Conservation (phyloP, 2,329 filamentous ascomycete species). For the Aspergillus sojae region DNA sequence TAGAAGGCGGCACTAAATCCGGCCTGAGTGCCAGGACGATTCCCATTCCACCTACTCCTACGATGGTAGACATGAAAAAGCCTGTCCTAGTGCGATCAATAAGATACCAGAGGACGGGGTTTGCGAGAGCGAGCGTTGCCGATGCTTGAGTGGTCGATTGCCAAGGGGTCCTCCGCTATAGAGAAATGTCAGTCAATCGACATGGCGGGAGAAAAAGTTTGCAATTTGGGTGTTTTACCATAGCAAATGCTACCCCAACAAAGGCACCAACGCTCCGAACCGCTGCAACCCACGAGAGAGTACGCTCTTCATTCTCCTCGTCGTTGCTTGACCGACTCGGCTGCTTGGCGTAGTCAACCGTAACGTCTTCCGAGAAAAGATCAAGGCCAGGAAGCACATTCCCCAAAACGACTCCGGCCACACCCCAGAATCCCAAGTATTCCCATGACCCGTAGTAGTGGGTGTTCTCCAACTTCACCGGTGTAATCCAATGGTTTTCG, state of each 20-base stretch:
- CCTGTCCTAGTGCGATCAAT: slow-evolving; percentile 88
- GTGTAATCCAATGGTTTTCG: slow-evolving; percentile 64
- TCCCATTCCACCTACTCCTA: slow-evolving; percentile 74
- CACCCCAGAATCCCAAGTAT: slow-evolving; percentile 81
- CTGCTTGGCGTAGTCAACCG: slow-evolving; percentile 38
- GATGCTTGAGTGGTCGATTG: slow-evolving; percentile 92
- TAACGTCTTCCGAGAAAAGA: slow-evolving; percentile 65
- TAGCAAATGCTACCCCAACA: slow-evolving; percentile 74
- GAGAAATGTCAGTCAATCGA: slow-evolving; percentile 20
- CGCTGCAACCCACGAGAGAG: slow-evolving; percentile 68
- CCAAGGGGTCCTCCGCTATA: slow-evolving; percentile 85
- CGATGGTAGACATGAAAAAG: slow-evolving; percentile 73
- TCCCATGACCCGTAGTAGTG: slow-evolving; percentile 58
- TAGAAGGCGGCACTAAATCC: slow-evolving; percentile 72
- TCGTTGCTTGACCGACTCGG: slow-evolving; percentile 32
- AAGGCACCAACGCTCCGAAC: slow-evolving; percentile 72
- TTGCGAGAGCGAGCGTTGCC: slow-evolving; percentile 82
- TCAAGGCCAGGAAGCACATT: slow-evolving; percentile 84
- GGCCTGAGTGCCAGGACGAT: slow-evolving; percentile 75
- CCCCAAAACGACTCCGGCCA: slow-evolving; percentile 75
- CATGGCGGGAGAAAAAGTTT: neutral
- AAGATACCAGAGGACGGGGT: slow-evolving; percentile 93
- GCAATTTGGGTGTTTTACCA: slow-evolving; percentile 62
- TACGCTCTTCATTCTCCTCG: slow-evolving; percentile 32
- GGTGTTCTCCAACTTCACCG: slow-evolving; percentile 62